Evolutionary conservation across 306 rosid genomes (phyloP), one percentile per base, ranked within the genome.

Genomic region (Cajanus cajan): DNA sequence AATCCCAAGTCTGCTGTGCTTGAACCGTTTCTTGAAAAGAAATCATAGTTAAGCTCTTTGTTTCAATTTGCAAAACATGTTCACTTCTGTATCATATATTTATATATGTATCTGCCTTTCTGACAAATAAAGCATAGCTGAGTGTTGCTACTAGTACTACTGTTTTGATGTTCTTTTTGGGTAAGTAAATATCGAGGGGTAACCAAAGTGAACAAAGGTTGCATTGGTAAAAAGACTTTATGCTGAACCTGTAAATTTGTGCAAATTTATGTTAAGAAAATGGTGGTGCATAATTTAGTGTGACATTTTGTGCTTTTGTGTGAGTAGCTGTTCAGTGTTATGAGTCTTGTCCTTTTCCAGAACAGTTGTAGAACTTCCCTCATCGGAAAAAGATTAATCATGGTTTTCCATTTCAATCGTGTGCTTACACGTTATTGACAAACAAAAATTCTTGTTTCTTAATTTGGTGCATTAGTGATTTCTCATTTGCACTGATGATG

Each of bases 11-110:
- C 83, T 5, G 43, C 41, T 73, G 82, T 83, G 62, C 97, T 95
- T 15, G 98, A 95, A 76, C 92, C 93, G 9, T 74, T 88, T 18
- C 90, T 95, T 43, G 73, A 71, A 70, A 85, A 81, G 75, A 88
- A 88, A 78, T 55, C 87, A 14, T 62, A 86, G 73, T 75, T 54
- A 10, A 16, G 16, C 77, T 25, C 59, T 40, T 69, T 58, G 74
- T 51, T 58, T 16, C 67, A 18, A 41, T 15, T 77, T 71, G 71
- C 25, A 78, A 40, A 74, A 40, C 66, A 34, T 78, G 76, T 88
- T 75, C 76, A 69, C 68, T 75, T 71, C 68, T 83, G 80, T 83
- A 34, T 72, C 37, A 51, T 15, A 63, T 48, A 54, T 54, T 5
- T 19, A 54, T 54, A 0, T 8, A 33, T 65, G 1, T 57, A 14